A percentile compares a stretch with the other conserved stretches of the same genome.
phyloP scores from a whole-genome alignment of 345 rosid species.

The Hypericum androsaemum region DNA sequence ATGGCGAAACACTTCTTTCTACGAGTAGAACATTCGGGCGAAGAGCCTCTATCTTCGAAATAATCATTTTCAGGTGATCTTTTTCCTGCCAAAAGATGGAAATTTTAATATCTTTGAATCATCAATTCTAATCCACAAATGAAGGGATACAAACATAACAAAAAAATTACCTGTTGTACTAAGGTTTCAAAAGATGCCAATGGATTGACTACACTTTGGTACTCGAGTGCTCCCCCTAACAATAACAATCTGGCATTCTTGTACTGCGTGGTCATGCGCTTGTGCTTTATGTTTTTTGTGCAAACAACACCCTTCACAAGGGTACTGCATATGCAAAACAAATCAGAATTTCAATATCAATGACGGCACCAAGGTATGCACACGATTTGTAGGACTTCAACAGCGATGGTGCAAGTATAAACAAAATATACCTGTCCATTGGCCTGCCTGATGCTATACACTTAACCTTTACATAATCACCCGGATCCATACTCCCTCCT shows the following conservation, averaged over 20 bases:
- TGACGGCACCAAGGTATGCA: background rate
- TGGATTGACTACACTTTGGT: slow-evolving; percentile 67
- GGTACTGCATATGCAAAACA: slow-evolving; percentile 39
- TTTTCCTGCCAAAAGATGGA: slow-evolving; percentile 52
- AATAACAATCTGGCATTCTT: slow-evolving; percentile 78
- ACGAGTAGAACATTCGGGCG: slow-evolving; percentile 90
- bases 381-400: background rate
- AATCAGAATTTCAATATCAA: slow-evolving; percentile 11
- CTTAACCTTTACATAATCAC: slow-evolving; percentile 83
- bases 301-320: slow-evolving; percentile 84
- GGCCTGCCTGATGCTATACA: slow-evolving; percentile 86
- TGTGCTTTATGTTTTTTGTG: slow-evolving; percentile 94
- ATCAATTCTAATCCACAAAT: background rate
- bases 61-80: slow-evolving; percentile 76
- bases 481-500: slow-evolving; percentile 99
- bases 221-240: slow-evolving; percentile 89
- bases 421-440: slow-evolving; percentile 55
- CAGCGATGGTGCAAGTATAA: slow-evolving; percentile 1
- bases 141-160: background rate
- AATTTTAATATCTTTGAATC: background rate
- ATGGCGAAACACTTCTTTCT: slow-evolving; percentile 88
- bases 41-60: slow-evolving; percentile 71
- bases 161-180: slow-evolving; percentile 63
- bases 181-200: slow-evolving; percentile 83
- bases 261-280: slow-evolving; percentile 97